Evolutionary conservation across 495 filamentous ascomycete genomes (phyloP), one percentile per base, ranked within the genome.

Genomic region (Penicillium soppii): DNA sequence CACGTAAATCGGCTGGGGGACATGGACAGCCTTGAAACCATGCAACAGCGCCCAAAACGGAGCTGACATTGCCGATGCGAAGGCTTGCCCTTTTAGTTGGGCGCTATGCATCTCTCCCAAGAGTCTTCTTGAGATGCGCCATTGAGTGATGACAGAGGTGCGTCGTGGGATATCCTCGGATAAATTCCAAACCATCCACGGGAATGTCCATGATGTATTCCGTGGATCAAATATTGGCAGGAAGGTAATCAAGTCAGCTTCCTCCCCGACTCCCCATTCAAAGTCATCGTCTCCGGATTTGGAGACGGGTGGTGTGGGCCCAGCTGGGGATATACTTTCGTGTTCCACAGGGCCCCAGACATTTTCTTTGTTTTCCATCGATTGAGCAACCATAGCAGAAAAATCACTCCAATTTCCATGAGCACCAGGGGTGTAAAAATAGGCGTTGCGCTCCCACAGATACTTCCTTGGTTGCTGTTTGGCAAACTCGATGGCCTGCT

Each of bases 401-500:
- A 84, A 85, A 6, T 74, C 71, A 25, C 79, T 65, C 53, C 76
- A 86, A 35, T 63, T 67, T 6, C 85, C 84, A 60, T 91, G 82
- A 15, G 78, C 58, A 2, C 70, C 70, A 3, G 84, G 84, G 27
- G 88, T 81, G 51, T 87, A 91, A 61, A 80, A 88, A 20, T 84
- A 78, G 30, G 83, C 80, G 54, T 81, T 88, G 15, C 86, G 80
- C 53, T 91, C 87, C 87, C 86, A 89, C 4, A 88, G 70, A 7
- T 80, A 76, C 42, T 81, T 82, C 20, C 87, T 70, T 0, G 87
- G 87, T 56, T 86, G 81, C 32, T 72, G 71, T 53, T 71, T 72
- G 13, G 77, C 79, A 64, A 88, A 90, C 1, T 75, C 50, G n/a
- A 66, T 60, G 17, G 88, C 55, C 35, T 78, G 79, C 54, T 83